These are phyloP conservation scores for Epichloe elymi DNA, from an alignment of 2,329 filamentous ascomycete species.

Conservation along the genomic window DNA sequence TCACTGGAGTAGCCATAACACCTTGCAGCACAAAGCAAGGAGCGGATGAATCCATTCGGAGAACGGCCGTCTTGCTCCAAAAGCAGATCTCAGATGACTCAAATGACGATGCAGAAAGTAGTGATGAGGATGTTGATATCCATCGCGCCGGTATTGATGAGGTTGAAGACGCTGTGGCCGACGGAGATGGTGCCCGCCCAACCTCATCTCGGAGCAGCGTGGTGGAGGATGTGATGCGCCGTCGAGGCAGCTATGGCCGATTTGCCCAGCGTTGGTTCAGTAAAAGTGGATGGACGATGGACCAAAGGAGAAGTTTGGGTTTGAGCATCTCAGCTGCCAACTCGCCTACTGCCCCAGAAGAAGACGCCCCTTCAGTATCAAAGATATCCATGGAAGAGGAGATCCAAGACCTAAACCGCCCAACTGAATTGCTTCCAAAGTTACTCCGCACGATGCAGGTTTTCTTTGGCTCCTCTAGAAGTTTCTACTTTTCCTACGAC, in stretches of 20 bases:
- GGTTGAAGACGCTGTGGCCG: conserved; percentile 27
- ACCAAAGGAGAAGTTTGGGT: conserved; percentile 56
- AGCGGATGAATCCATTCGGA: conserved; percentile 56
- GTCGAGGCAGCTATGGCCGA: conserved; percentile 70
- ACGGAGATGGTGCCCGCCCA: conserved; percentile 20
- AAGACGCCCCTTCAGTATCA: conserved; percentile 7
- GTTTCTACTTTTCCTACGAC: conserved; percentile 94
- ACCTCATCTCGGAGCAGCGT: conserved; percentile 45
- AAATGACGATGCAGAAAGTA: conserved; percentile 31
- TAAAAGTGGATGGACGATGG: conserved; percentile 63
- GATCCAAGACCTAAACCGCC: conserved; percentile 11
- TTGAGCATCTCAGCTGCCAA: conserved; percentile 34
- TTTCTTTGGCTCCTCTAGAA: conserved; percentile 67
- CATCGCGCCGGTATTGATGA: conserved; percentile 26
- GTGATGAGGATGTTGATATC: conserved; percentile 31
- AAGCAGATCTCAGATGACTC: conserved; percentile 25
- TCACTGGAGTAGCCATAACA: conserved; percentile 83
- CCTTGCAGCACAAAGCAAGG: conserved; percentile 67
- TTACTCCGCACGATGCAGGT: conserved; percentile 72
- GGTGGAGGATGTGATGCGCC: conserved; percentile 77
- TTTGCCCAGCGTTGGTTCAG: conserved; percentile 92
- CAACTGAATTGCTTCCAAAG: conserved; percentile 58
- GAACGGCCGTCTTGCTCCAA: conserved; percentile 36
- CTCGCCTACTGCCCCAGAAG: conserved; percentile 9
- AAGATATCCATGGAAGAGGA: conserved; percentile 29